Conservation (phyloP, 1,284 basidiomycete genomes). For the Ganoderma boninense region DNA sequence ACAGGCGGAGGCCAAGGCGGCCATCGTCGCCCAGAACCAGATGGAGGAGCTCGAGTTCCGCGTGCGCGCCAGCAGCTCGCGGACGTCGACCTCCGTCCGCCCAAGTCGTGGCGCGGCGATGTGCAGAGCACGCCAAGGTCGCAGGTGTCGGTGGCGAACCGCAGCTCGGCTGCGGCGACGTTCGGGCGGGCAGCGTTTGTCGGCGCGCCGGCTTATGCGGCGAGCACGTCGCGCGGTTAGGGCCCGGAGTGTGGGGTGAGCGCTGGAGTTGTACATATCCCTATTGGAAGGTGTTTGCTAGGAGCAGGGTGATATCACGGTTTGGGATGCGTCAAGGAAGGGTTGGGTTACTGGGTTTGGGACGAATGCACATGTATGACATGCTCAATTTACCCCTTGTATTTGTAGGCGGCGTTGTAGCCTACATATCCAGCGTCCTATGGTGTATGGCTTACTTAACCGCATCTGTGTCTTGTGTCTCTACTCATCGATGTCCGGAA, state of each 20-base stretch:
- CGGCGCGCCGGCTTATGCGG: constrained; percentile 24
- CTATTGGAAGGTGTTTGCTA: background rate
- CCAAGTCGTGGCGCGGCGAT: constrained; percentile 68
- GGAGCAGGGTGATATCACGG: constrained; percentile 13
- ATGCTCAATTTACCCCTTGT: constrained; percentile 31
- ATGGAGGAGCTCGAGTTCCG: constrained; percentile 83
- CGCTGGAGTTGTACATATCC: constrained; percentile 3
- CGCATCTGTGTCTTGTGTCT: constrained; percentile 25
- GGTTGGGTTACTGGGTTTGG: constrained; percentile 25
- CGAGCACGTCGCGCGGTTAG: constrained; percentile 32
- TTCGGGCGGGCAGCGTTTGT: constrained; percentile 30
- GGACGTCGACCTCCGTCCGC: constrained; percentile 74
- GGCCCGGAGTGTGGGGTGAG: background rate
- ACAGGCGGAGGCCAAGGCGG: constrained; percentile 80
- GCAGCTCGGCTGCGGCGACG: constrained; percentile 20
- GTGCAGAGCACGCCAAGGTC: constrained; percentile 40
- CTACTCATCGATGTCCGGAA: constrained; percentile 18
- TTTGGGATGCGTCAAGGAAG: constrained; percentile 12
- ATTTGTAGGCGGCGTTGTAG: constrained; percentile 34
- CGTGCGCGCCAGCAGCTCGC: constrained; percentile 77
- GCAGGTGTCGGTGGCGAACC: constrained; percentile 31
- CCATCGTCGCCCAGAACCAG: constrained; percentile 76
- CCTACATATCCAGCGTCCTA: constrained; percentile 26
- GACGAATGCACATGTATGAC: constrained; percentile 29
- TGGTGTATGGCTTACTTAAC: constrained; percentile 31